These are phyloP conservation scores for Solanum rostratum DNA, from an alignment of 257 asterid genomes.

Conservation along the genomic window DNA sequence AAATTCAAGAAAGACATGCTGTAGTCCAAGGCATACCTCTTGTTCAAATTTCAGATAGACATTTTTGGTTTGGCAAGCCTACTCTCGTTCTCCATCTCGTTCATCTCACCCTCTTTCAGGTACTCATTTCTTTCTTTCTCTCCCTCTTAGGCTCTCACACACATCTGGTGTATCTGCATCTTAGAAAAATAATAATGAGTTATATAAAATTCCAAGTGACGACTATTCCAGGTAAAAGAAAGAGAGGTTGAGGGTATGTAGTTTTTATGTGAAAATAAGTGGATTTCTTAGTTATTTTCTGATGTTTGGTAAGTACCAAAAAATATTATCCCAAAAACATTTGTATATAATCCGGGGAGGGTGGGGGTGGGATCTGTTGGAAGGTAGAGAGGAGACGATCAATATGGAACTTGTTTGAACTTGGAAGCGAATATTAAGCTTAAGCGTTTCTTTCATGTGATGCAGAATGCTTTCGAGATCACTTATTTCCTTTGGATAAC, in stretches of 20 bases:
- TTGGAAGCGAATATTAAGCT: neutral
- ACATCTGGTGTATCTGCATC: neutral
- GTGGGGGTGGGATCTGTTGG: neutral
- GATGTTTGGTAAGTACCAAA: neutral
- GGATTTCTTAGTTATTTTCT: too few relatives aligned
- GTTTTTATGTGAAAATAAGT: neutral
- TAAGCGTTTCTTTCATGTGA: neutral
- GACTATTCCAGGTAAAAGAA: neutral
- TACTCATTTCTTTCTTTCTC: neutral
- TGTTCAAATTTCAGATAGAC: slow-evolving; percentile 78
- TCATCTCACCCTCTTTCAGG: slow-evolving; percentile 91
- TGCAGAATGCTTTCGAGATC: slow-evolving; percentile 93
- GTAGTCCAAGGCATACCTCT: slow-evolving; percentile 97
- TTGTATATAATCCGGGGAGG: neutral
- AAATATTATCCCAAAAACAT: neutral
- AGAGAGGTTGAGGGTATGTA: neutral
- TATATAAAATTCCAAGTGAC: neutral
- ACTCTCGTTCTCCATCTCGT: slow-evolving; percentile 50
- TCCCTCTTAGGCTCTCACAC: neutral
- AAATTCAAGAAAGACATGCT: slow-evolving; percentile 87
- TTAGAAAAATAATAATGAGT: neutral
- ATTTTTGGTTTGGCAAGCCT: slow-evolving; percentile 86
- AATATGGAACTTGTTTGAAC: neutral
- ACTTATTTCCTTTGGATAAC: slow-evolving; percentile 84
- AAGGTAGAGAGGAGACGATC: neutral